Evolutionary conservation across 139 green algal genomes (phyloP).

Genomic region (Chloropicon primus): DNA sequence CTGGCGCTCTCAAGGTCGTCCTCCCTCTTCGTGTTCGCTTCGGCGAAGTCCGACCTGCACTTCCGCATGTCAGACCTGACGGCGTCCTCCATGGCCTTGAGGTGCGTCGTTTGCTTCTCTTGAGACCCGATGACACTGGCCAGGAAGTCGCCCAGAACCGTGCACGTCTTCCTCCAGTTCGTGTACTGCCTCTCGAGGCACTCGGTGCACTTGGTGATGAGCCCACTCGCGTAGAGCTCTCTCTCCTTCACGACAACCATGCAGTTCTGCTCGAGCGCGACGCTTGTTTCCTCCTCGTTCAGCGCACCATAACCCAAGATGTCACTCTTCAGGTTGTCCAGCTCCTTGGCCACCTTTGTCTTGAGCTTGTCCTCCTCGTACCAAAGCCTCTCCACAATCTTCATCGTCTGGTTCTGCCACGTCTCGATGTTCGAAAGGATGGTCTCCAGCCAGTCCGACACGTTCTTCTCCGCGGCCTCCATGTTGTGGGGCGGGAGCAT

Average conservation of each 20-base stretch:
- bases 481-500: background rate
- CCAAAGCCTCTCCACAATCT: background rate
- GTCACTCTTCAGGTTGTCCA: background rate
- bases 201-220: background rate
- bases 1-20: conserved; percentile 31
- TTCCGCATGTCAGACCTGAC: background rate
- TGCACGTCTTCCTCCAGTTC: background rate
- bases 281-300: background rate
- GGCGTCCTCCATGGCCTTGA: background rate
- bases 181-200: background rate
- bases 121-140: background rate
- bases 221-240: background rate
- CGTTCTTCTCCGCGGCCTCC: background rate
- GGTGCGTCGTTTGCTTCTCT: background rate
- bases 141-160: background rate
- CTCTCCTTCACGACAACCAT: background rate
- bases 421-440: too few species aligned
- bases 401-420: too few species aligned
- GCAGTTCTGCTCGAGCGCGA: background rate
- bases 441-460: background rate
- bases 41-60: background rate
- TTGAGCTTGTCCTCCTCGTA: background rate
- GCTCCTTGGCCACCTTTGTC: background rate
- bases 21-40: conserved; percentile 11
- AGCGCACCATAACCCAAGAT: background rate